These are phyloP conservation scores for Phaeosphaeriaceae sp. DNA, from an alignment of 2,329 filamentous ascomycete species.

Conservation along the genomic window DNA sequence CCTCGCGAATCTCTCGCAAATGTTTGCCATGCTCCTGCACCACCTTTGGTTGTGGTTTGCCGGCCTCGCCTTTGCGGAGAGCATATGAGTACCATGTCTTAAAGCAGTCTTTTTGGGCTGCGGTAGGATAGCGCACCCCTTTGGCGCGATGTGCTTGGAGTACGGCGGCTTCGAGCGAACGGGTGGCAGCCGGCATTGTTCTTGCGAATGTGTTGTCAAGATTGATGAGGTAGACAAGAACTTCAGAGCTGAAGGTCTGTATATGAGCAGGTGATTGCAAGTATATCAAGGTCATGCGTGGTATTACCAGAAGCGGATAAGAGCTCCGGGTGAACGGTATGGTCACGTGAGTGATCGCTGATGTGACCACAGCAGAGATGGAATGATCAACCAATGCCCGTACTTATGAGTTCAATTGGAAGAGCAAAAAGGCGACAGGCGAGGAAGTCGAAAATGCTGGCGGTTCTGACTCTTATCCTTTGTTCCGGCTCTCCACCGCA, in stretches of 20 bases:
- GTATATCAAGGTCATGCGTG: neutral
- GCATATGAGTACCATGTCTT: conserved; percentile 49
- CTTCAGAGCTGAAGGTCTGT: neutral
- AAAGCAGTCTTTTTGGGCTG: conserved; percentile 42
- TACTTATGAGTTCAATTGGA: neutral
- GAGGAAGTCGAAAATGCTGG: neutral
- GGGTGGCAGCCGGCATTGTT: conserved; percentile 36
- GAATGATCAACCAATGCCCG: neutral
- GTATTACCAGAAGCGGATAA: conserved; percentile 1
- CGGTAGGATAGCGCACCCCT: conserved; percentile 41
- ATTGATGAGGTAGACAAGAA: neutral
- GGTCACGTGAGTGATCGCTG: conserved; percentile 3
- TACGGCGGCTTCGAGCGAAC: conserved; percentile 41
- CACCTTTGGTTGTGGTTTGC: conserved; percentile 24
- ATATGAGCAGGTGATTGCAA: neutral
- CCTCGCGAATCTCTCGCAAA: conserved; percentile 30
- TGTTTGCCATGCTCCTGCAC: conserved; percentile 34
- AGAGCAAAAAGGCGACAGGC: neutral
- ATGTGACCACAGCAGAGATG: neutral
- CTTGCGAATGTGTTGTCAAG: neutral
- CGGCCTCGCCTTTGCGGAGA: conserved; percentile 31
- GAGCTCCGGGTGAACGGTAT: conserved; percentile 4
- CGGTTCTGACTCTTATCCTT: conserved; percentile 5
- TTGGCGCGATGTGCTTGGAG: conserved; percentile 47
- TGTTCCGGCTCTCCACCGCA: conserved; percentile 15